Evolutionary conservation across 192 early-diverging fungal genomes (phyloP).

Genomic region (Coemansia sp.): DNA sequence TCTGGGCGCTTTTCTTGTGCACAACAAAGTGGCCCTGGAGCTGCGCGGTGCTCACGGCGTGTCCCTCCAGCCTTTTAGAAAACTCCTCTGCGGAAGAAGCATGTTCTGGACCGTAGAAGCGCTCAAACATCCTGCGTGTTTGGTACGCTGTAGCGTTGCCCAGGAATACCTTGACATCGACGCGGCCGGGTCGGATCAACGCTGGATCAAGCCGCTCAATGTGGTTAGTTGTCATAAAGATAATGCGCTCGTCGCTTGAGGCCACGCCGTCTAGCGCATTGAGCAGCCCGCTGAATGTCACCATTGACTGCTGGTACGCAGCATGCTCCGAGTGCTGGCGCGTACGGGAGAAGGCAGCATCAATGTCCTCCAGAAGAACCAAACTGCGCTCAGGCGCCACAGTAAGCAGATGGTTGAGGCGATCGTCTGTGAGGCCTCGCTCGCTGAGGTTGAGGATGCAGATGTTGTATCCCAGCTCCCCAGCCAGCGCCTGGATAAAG

Average conservation of each 20-base stretch:
- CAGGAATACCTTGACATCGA: conserved; percentile 74
- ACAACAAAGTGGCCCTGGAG: conserved; percentile 97
- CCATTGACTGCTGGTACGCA: conserved; percentile 78
- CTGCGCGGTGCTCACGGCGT: conserved; percentile 76
- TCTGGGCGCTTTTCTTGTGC: conserved; percentile 71
- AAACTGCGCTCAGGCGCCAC: conserved; percentile 80
- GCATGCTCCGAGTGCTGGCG: conserved; percentile 57
- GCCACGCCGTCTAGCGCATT: conserved; percentile 89
- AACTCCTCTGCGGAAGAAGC: conserved; percentile 68
- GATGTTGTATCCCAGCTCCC: conserved; percentile 84
- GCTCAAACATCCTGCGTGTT: conserved; percentile 71
- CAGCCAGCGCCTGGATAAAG: conserved; percentile 88
- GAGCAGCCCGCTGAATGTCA: conserved; percentile 83
- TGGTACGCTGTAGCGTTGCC: conserved; percentile 71
- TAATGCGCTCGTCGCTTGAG: conserved; percentile 81
- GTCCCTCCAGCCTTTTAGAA: conserved; percentile 57
- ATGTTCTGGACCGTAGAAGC: conserved; percentile 69
- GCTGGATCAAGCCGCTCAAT: conserved; percentile 76
- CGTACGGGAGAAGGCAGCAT: conserved; percentile 78
- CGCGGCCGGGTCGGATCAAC: conserved; percentile 76
- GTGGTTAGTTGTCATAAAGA: conserved; percentile 92
- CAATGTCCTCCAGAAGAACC: conserved; percentile 79
- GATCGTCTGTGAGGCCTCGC: conserved; percentile 80
- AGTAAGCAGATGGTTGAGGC: conserved; percentile 76
- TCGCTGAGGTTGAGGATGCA: conserved; percentile 84